These are phyloP conservation scores for Penicillium paneum DNA, from an alignment of 2,329 filamentous ascomycete genomes.

Conservation along the genomic window DNA sequence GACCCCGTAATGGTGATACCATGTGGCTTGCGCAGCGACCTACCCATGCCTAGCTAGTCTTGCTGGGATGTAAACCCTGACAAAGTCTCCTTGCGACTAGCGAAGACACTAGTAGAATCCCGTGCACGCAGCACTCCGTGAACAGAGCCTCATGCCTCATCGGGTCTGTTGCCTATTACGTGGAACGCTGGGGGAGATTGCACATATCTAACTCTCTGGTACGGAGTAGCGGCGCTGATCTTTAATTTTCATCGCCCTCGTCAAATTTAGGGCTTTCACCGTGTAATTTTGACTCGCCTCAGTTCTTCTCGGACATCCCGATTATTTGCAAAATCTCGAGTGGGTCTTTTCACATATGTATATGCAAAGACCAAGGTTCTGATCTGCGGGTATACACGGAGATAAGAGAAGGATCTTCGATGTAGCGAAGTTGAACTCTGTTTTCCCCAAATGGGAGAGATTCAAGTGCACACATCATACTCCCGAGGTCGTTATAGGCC, in stretches of 20 bases:
- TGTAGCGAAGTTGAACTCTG: not conserved
- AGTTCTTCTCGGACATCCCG: not conserved
- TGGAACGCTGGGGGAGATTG: not conserved
- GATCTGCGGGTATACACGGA: not conserved
- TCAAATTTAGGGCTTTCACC: not conserved
- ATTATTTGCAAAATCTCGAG: not conserved
- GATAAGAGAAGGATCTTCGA: not conserved
- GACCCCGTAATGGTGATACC: not conserved
- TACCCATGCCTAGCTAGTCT: not conserved
- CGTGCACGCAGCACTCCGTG: conserved; percentile 5
- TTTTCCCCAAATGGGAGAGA: not conserved
- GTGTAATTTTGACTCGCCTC: not conserved
- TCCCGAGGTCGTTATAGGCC: not conserved
- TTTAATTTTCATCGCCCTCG: not conserved
- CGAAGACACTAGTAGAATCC: conserved; percentile 1
- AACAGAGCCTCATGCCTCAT: conserved; percentile 11
- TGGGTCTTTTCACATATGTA: not conserved
- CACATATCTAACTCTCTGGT: no score
- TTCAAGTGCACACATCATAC: not conserved
- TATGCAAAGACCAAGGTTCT: not conserved
- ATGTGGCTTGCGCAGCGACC: conserved; percentile 4
- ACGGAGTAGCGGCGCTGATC: not conserved
- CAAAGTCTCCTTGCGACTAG: conserved; percentile 1
- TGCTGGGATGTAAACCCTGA: not conserved
- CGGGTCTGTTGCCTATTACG: not conserved